Evolutionary conservation across 148 eudicot species (phyloP).

Genomic region (Fagopyrum esculentum): DNA sequence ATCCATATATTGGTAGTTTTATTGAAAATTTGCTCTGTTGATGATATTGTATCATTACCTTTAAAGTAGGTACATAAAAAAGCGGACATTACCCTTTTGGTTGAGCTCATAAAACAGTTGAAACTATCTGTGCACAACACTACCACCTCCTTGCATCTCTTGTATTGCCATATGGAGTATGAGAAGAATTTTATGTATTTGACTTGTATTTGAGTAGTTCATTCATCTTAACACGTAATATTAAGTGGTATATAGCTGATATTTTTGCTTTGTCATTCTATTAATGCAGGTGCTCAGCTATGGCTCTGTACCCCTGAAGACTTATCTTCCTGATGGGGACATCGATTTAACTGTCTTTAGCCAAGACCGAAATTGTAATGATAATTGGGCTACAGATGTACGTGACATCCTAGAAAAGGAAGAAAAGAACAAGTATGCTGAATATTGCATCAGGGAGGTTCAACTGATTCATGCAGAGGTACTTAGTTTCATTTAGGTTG

Average conservation of each 20-base stretch:
- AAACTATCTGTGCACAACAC: background rate
- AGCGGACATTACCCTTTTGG: background rate
- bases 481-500: background rate
- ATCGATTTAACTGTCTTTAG: conserved; percentile 16
- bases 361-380: conserved; percentile 42
- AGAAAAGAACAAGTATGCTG: conserved; percentile 74
- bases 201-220: background rate
- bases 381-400: conserved; percentile 70
- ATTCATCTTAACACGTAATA: background rate
- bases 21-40: background rate
- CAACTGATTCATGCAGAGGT: conserved; percentile 97
- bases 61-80: background rate
- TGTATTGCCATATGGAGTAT: background rate
- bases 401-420: conserved; percentile 66
- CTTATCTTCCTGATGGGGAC: conserved; percentile 21
- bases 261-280: conserved; percentile 10
- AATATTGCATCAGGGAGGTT: conserved; percentile 80
- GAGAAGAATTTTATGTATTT: background rate
- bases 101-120: background rate
- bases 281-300: conserved; percentile 9
- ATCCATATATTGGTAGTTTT: background rate
- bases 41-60: background rate
- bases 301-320: conserved; percentile 16
- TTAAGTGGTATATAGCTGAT: background rate
- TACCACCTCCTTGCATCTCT: background rate